Evolutionary conservation across 202 grass and related monocot genomes (phyloP).

Genomic region (Panicum virgatum): DNA sequence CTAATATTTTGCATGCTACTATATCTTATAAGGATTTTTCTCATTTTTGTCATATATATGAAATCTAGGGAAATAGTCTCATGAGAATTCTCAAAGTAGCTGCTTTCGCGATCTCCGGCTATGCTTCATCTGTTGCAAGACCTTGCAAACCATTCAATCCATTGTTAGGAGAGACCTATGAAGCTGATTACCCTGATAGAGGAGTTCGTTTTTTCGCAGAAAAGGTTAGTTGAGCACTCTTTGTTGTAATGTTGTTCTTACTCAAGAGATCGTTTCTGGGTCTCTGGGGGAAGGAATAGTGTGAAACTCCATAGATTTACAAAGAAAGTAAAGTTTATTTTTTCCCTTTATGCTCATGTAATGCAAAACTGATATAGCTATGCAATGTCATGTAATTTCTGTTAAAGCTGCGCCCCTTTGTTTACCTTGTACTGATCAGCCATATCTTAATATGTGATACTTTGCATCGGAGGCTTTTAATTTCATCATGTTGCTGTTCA

Average conservation of each 20-base stretch:
- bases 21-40: constrained; percentile 12
- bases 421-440: constrained; percentile 29
- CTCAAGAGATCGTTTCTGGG: background rate
- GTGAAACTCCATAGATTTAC: background rate
- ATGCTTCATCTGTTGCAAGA: constrained; percentile 91
- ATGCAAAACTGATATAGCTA: background rate
- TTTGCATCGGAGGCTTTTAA: constrained; percentile 43
- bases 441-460: no score
- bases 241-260: background rate
- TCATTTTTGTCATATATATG: constrained; percentile 33
- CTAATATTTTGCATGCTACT: background rate
- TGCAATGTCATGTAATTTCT: constrained; percentile 24
- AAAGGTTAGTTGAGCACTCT: constrained; percentile 62
- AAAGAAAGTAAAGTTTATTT: background rate
- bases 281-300: background rate
- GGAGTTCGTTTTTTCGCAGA: constrained; percentile 87
- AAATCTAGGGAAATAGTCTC: constrained; percentile 70
- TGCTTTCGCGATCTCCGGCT: constrained; percentile 85
- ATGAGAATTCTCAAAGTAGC: constrained; percentile 98
- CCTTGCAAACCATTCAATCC: constrained; percentile 98
- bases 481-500: constrained; percentile 48
- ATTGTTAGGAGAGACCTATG: constrained; percentile 94
- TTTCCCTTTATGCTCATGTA: background rate
- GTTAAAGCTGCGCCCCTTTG: constrained; percentile 19
- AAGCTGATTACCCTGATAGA: constrained; percentile 83